These are phyloP conservation scores for Cyphellophora attinorum DNA, from an alignment of 2,329 filamentous ascomycete genomes.

Conservation along the genomic window DNA sequence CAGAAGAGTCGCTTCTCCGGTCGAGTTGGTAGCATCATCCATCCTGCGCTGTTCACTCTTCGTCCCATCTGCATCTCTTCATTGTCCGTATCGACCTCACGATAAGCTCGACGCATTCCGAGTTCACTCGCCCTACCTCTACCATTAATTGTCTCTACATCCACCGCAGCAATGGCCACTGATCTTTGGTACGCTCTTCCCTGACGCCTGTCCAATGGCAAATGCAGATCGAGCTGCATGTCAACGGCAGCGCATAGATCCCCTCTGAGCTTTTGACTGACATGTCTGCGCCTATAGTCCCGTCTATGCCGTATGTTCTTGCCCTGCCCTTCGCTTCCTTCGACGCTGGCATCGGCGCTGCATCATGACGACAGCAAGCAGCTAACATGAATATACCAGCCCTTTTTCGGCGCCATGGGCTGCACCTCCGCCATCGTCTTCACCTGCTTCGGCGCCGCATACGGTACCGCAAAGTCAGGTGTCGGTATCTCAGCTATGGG, in stretches of 20 bases:
- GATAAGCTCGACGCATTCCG: slow-evolving; percentile 38
- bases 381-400: slow-evolving; percentile 39
- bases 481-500: slow-evolving; percentile 98
- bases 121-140: no score
- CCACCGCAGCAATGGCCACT: slow-evolving; percentile 50
- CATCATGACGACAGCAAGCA: no score
- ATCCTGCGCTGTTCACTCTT: slow-evolving; percentile 6
- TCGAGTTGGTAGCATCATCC: slow-evolving; percentile 10
- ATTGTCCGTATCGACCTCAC: slow-evolving; percentile 4
- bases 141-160: no score
- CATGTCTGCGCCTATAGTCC: slow-evolving; percentile 70
- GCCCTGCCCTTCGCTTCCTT: not conserved
- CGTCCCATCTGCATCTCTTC: slow-evolving; percentile 7
- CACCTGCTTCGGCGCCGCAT: slow-evolving; percentile 92
- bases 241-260: no score
- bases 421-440: slow-evolving; percentile 93
- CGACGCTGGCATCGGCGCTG: not conserved
- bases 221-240: no score
- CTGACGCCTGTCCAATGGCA: no score
- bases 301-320: slow-evolving; percentile 90
- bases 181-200: slow-evolving; percentile 70
- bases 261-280: no score
- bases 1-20: no score
- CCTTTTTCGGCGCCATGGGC: slow-evolving; percentile 97
- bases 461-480: slow-evolving; percentile 98